A percentile compares a stretch with the other conserved stretches of the same genome.
Evolutionary conservation across 1,139 yeast genomes (phyloP).

Genomic region (Suhomyces chickasaworum): DNA sequence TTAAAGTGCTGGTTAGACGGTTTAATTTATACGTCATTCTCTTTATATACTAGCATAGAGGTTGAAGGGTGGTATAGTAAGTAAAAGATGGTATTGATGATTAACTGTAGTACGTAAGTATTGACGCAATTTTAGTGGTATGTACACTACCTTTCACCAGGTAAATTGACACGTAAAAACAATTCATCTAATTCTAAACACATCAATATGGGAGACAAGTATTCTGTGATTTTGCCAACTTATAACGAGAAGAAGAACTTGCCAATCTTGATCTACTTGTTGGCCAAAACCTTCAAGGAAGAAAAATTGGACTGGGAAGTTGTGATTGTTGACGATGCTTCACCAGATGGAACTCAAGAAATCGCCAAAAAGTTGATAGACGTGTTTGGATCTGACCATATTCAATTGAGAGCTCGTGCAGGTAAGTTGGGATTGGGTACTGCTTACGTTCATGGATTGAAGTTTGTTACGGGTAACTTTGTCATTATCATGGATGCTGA

Average conservation of each 20-base stretch:
- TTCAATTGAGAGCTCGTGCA: constrained; percentile 70
- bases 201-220: constrained; percentile 47
- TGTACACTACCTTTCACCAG: no score
- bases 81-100: not conserved
- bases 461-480: constrained; percentile 71
- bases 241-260: constrained; percentile 72
- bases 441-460: constrained; percentile 78
- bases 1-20: constrained; percentile 3
- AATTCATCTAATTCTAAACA: not conserved
- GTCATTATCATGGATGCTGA: constrained; percentile 88
- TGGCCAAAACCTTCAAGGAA: constrained; percentile 68
- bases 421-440: constrained; percentile 84
- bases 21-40: not conserved
- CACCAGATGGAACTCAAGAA: constrained; percentile 83
- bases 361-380: constrained; percentile 66
- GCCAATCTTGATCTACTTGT: constrained; percentile 71
- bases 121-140: no score
- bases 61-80: constrained; percentile 6
- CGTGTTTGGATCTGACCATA: constrained; percentile 64
- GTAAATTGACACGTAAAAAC: constrained; percentile 13
- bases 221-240: constrained; percentile 77
- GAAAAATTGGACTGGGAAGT: constrained; percentile 74
- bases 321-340: constrained; percentile 75
- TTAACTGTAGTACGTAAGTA: not conserved
- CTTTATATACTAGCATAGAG: constrained; percentile 1